Evolutionary conservation across 2,329 filamentous ascomycete species (phyloP), one percentile per base, ranked within the genome.

Genomic region (Cercospora citrullina): DNA sequence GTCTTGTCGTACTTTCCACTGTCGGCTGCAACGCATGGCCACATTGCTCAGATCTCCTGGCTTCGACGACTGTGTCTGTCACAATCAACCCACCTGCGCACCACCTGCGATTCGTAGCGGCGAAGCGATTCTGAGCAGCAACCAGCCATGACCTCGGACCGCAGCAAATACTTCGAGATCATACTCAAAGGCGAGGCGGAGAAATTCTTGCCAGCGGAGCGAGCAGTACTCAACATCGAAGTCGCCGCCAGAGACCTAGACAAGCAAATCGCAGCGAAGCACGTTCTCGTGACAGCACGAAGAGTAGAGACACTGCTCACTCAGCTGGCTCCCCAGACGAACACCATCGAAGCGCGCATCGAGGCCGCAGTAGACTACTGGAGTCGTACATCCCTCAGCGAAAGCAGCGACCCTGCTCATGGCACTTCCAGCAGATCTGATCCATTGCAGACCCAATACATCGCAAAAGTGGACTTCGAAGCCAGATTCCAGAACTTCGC

Each of bases 361-460:
- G 58, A 60, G 2, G 66, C 66, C 5, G 14, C 45, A 3, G 51
- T 66, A 23, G 67, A 69, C 33, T 53, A 60, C 60, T 66, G 63
- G 67, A 69, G 33, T n/a, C 59, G 67, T 2, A 69, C 67, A 7
- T 69, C 67, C 3, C 26, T 69, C n/a, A 64, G 31, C 6, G 67
- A 69, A 33, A 69, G 16, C n/a, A 58, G 45, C 12, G n/a, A 65
- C 4, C 18, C 26, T 18, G 23, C 10, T 14, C 63, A 26, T 7
- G 59, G 30, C 58, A 21, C 5, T n/a, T 21, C 14, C 7, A 31
- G 58, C 31, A 60, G 16, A n/a, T 30, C 4, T 8, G 48, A 23
- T 16, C 18, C 48, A 16, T 5, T 21, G 48, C 21, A 18, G 2
- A 7, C 30, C 31, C 33, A 63, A 14, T 60, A 64, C 14, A 42